Evolutionary conservation across 225 moss, liverwort and hornwort genomes (phyloP), one percentile per base, ranked within the genome.

Genomic region (Sphagnum contortum): DNA sequence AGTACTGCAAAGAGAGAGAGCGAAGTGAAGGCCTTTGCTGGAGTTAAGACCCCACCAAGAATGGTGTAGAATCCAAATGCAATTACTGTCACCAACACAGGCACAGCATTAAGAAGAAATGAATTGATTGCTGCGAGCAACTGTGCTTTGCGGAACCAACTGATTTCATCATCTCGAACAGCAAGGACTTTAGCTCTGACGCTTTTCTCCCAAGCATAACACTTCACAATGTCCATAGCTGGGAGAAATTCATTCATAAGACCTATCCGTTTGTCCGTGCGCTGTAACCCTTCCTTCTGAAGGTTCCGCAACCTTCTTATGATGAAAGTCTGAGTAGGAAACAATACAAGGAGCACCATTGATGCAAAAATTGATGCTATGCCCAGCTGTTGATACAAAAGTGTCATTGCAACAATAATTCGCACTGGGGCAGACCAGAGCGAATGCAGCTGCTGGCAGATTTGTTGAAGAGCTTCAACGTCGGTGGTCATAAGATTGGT

Each of bases 401-500:
- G 76, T 9, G 69, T 48, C 9, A 82, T 79, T 4, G 81, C 83
- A 56, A 89, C 63, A 48, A 78, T 7, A 13, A 87, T 76, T 55
- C 89, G 81, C 6, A 83, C 63, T 1, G 94, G 94, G n/a, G 91
- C 71, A 54, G 87, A 79, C 94, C 91, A 94, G 6, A 85, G 69
- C 44, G 83, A 79, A 80, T 94, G 81, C 48, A 91, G 72, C 60
- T 80, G 87, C 48, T 81, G 71, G 57, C 54, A 55, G 47, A 75
- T 67, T 64, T 89, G 87, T 46, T 79, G 82, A 5, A 91, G 55
- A 14, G 73, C 72, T 68, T 94, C 89, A 1, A 84, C 87, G 70
- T 94, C 94, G 6, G 84, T 81, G 12, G 94, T 85, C 87, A 94
- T 85, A n/a, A 89, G 64, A 64, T 94, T 90, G 50, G 84, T 87